Base-by-base conservation (phyloP, 768 basidiomycete species). In the Xerocomus potaroensis region DNA sequence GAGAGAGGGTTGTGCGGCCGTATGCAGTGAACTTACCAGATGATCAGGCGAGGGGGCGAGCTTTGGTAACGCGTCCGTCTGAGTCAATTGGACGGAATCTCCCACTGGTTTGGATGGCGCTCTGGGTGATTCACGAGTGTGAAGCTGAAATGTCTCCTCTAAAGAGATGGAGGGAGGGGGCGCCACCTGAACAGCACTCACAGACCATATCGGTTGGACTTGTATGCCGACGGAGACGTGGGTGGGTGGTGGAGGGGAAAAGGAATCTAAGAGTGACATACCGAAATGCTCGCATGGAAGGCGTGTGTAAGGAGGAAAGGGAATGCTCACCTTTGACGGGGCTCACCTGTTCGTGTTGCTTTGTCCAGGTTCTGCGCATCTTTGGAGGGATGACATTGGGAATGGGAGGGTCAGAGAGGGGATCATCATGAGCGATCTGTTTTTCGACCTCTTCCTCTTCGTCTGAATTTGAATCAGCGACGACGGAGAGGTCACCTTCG, bases 361-460 rank as follows among this genome's bases (percentile, higher is more conserved):
- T 80, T 34, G 67, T 70, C 80, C 81, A 83, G 22, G 75, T 73
- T 57, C 78, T 74, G 41, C 81, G 72, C 78, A 83, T 77, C 67
- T 81, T 83, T 19, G 82, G 82, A 35, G 81, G 81, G 23, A 83
- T 69, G 46, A 66, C 65, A 46, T 71, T 67, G 34, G 66, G 62
- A 21, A 55, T 38, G n/a, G 67, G 57, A 11, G 47, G 55, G 43
- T 66, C 66, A 38, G 55, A 59, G n/a, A 64, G 58, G 31, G 70
- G 69, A 43, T 78, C 73, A 35, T 73, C 74, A 43, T 69, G 66
- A 30, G 60, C 64, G 41, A 68, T 64, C 50, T 71, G 67, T 19
- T 67, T 66, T 50, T 69, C 65, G 27, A 69, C 72, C 49, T 76
- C 73, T 15, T 67, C 66, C 37, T 73, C 72, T 12, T 67, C 67